Evolutionary conservation across 805 yeast species (phyloP), one percentile per base, ranked within the genome.

Genomic region (Suhomyces faveliae): DNA sequence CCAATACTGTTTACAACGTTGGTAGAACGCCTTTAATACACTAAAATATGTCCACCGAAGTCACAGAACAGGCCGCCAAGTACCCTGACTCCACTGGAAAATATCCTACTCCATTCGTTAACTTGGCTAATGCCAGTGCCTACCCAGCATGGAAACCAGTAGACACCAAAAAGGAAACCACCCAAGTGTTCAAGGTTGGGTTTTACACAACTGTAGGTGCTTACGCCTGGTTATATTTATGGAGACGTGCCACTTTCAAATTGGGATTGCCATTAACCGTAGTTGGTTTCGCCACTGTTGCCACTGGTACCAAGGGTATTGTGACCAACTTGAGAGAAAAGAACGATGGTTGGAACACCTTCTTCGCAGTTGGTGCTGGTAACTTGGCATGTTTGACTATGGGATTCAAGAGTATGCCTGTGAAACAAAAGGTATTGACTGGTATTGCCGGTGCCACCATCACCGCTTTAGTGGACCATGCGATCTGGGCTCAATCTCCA

Each of bases 291-390:
- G 77, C 81, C 40, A 72, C 81, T 10, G 74, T 74, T 19, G 81
- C 83, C 40, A 73, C 80, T 23, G 76, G 80, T 53, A 63, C 78
- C 38, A 69, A 64, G 57, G 74, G 75, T 23, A 71, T 79, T 20
- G 52, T 79, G 27, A 73, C 85, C 52, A 84, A 85, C 63, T 64
- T 85, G 56, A 74, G 87, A 59, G 82, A 80, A 62, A 76, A 73
- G 60, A 81, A 80, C 57, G 87, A 84, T 58, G 83, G 82, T 12
- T 68, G 79, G 70, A 84, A 83, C 63, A 76, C 80, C 15, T 76
- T 81, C 58, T 82, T 87, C 86, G 79, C 80, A 15, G 86, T 82
- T 49, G 77, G 78, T 38, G 62, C 77, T 37, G 76, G 73, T 50
- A 79, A 77, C 59, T 62, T 76, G 56, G 69, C 70, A 19, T 67